These are phyloP conservation scores for Chaetomium olivaceum DNA, from an alignment of 2,329 filamentous ascomycete species.

Conservation along the genomic window DNA sequence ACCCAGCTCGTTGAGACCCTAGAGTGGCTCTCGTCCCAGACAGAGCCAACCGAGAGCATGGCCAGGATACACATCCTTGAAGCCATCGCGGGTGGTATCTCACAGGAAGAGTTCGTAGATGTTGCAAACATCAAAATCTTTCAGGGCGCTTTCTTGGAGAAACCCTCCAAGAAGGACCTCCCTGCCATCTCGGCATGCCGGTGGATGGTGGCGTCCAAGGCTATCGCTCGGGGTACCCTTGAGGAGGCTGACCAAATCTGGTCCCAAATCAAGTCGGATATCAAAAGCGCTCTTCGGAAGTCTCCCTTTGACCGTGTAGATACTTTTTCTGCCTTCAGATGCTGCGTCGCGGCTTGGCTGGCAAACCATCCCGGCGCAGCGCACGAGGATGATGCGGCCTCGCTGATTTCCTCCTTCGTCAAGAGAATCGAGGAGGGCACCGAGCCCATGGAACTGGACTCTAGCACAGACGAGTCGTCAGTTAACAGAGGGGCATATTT, in stretches of 20 bases:
- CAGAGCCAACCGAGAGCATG: slow-evolving; percentile 32
- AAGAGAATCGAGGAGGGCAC: slow-evolving; percentile 30
- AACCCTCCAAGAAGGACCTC: slow-evolving; percentile 26
- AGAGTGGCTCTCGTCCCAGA: slow-evolving; percentile 44
- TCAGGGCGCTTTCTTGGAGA: slow-evolving; percentile 24
- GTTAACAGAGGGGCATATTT: slow-evolving; percentile 25
- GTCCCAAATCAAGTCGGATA: slow-evolving; percentile 31
- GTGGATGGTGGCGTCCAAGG: slow-evolving; percentile 34
- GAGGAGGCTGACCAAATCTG: slow-evolving; percentile 34
- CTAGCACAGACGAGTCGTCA: not conserved
- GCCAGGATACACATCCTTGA: slow-evolving; percentile 47
- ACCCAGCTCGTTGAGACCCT: slow-evolving; percentile 48
- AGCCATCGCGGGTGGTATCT: slow-evolving; percentile 46
- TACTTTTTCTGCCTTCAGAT: slow-evolving; percentile 38
- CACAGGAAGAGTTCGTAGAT: slow-evolving; percentile 46
- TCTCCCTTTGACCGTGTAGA: slow-evolving; percentile 26
- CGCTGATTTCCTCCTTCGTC: slow-evolving; percentile 34
- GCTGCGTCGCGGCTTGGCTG: slow-evolving; percentile 37
- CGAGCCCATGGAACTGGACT: slow-evolving; percentile 5
- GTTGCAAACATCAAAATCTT: slow-evolving; percentile 40
- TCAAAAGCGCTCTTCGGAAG: slow-evolving; percentile 32
- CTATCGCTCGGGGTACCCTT: slow-evolving; percentile 34
- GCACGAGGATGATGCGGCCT: slow-evolving; percentile 34
- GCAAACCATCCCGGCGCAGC: slow-evolving; percentile 32
- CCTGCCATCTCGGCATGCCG: slow-evolving; percentile 26